Evolutionary conservation across 176 grass and related monocot species (phyloP).

Genomic region (Ananas comosus): DNA sequence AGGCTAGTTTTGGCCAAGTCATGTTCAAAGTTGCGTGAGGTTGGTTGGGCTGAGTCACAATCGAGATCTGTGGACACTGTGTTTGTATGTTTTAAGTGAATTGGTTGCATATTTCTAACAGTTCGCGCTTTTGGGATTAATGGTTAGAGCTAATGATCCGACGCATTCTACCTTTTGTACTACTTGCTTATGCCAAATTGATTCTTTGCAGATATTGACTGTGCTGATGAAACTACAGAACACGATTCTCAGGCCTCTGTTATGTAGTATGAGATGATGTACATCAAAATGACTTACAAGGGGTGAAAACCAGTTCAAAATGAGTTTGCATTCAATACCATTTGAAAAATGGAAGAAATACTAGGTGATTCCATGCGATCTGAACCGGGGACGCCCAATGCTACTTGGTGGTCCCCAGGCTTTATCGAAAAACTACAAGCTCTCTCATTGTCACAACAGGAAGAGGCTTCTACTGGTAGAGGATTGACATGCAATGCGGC

Average conservation of each 20-base stretch:
- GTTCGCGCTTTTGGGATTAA: too few relatives aligned
- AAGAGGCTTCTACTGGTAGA: slow-evolving; percentile 44
- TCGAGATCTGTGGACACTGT: too few relatives aligned
- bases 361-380: slow-evolving; percentile 49
- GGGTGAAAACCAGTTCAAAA: slow-evolving; percentile 3
- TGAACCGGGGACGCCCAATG: slow-evolving; percentile 46
- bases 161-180: background rate
- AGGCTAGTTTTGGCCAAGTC: too few relatives aligned
- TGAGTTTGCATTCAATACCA: slow-evolving; percentile 11
- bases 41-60: too few relatives aligned
- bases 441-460: slow-evolving; percentile 57
- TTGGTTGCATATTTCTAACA: too few relatives aligned
- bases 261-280: slow-evolving; percentile 1
- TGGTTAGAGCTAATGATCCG: too few relatives aligned
- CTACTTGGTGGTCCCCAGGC: slow-evolving; percentile 70
- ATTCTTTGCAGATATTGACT: background rate
- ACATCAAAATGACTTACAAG: background rate
- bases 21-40: too few relatives aligned
- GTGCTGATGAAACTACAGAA: background rate
- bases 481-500: slow-evolving; percentile 19
- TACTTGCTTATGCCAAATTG: background rate
- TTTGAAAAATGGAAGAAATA: slow-evolving; percentile 63
- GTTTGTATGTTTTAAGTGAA: too few relatives aligned
- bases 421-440: slow-evolving; percentile 72
- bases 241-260: background rate